Percentiles rank a stretch among this genome's conserved stretches.
phyloP scores from a whole-genome alignment of 257 asterid genomes.

The Salvia miltiorrhiza region DNA sequence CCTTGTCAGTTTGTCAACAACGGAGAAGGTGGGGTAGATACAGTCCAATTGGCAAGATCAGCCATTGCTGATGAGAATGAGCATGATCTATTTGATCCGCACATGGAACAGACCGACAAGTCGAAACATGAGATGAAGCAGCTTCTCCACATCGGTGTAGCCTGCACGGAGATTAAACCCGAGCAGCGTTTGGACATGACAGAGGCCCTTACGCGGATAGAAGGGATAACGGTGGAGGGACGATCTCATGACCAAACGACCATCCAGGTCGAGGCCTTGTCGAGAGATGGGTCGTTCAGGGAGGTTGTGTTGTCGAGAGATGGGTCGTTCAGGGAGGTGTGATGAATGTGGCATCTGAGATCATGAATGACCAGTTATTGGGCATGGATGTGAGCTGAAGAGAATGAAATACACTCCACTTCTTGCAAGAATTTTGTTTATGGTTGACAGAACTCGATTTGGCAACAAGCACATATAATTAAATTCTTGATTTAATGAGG shows the following conservation, averaged over 20 bases:
- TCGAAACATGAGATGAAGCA: constrained; percentile 32
- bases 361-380: neutral
- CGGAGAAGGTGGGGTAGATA: constrained; percentile 61
- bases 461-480: neutral
- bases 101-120: constrained; percentile 18
- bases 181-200: constrained; percentile 45
- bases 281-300: constrained; percentile 19
- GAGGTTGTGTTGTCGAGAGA: constrained; percentile 23
- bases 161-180: constrained; percentile 52
- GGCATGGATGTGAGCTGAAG: neutral
- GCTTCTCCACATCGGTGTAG: constrained; percentile 52
- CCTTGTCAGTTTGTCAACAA: constrained; percentile 44
- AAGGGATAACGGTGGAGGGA: constrained; percentile 28
- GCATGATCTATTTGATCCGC: constrained; percentile 48
- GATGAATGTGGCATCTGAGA: neutral
- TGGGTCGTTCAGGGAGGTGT: constrained; percentile 11
- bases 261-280: constrained; percentile 11
- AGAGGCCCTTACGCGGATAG: constrained; percentile 59
- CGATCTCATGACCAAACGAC: constrained; percentile 18
- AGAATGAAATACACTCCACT: neutral
- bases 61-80: constrained; percentile 53
- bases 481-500: neutral
- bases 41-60: constrained; percentile 55
- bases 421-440: constrained; percentile 4
- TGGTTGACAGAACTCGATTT: neutral